Conservation (phyloP, 352 stramenopile genomes). For the Pythium folliculosum region DNA sequence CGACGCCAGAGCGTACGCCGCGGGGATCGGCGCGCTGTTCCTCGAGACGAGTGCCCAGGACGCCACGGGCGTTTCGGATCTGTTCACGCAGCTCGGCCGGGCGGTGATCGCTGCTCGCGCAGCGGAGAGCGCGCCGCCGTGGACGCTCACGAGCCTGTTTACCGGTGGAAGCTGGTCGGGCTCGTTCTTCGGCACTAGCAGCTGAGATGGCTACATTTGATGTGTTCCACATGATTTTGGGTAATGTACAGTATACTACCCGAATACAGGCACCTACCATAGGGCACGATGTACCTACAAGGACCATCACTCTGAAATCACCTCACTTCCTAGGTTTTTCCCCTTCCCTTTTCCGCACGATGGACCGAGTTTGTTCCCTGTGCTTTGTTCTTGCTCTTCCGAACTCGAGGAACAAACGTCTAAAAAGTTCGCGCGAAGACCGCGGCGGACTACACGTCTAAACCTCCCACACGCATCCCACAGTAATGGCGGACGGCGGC, state of each 20-base stretch:
- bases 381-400: conserved; percentile 3
- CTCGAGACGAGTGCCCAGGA: conserved; percentile 94
- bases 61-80: conserved; percentile 91
- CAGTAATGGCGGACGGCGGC: conserved; percentile 56
- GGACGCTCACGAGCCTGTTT: too few relatives aligned
- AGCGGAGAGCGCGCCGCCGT: too few relatives aligned
- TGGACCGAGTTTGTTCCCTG: conserved; percentile 7
- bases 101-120: conserved; percentile 56
- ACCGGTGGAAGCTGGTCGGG: conserved; percentile 30
- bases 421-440: not conserved
- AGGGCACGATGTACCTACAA: conserved; percentile 5
- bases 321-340: conserved; percentile 11
- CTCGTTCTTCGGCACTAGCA: conserved; percentile 76
- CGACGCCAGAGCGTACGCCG: conserved; percentile 87
- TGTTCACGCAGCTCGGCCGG: conserved; percentile 93
- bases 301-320: conserved; percentile 13
- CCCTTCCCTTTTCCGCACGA: too few relatives aligned
- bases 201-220: conserved; percentile 21
- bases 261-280: not conserved
- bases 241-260: not conserved
- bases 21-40: conserved; percentile 93
- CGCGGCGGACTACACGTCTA: conserved; percentile 6
- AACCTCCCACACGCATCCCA: not conserved
- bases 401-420: conserved; percentile 1
- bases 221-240: conserved; percentile 1